phyloP scores from a whole-genome alignment of 306 rosid species.

The Prunus dulcis region DNA sequence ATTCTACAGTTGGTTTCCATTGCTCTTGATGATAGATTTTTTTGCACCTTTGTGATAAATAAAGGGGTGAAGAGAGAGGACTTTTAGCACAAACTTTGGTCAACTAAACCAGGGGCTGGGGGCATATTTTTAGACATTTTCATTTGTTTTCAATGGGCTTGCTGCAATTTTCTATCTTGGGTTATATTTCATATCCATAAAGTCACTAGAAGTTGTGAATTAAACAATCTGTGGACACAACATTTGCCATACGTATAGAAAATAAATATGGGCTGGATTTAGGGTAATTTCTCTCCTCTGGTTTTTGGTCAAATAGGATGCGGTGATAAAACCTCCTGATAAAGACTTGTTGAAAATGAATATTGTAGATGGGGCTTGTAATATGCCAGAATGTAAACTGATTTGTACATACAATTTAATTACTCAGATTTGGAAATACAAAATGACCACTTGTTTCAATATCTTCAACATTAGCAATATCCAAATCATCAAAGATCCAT shows the following conservation, averaged over 20 bases:
- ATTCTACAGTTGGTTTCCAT: not conserved
- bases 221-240: not conserved
- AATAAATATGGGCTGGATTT: not conserved
- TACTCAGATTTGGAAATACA: slow-evolving; percentile 43
- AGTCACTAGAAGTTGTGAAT: not conserved
- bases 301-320: not conserved
- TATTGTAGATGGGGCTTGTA: no score
- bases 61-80: not conserved
- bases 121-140: not conserved
- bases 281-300: not conserved
- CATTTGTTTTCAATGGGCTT: not conserved
- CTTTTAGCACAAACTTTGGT: not conserved
- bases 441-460: slow-evolving; percentile 59
- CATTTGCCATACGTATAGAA: not conserved
- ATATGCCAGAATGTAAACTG: no score
- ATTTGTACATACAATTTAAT: not conserved
- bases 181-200: not conserved
- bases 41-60: not conserved
- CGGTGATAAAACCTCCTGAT: no score
- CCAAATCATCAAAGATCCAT: slow-evolving; percentile 71
- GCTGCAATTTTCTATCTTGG: not conserved
- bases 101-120: not conserved
- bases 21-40: not conserved
- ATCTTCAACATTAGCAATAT: slow-evolving; percentile 38
- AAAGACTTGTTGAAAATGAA: no score